A percentile compares a stretch with the other conserved stretches of the same genome.
These are phyloP conservation scores for Achlya hypogyna DNA, from an alignment of 352 stramenopile genomes.

Conservation along the genomic window DNA sequence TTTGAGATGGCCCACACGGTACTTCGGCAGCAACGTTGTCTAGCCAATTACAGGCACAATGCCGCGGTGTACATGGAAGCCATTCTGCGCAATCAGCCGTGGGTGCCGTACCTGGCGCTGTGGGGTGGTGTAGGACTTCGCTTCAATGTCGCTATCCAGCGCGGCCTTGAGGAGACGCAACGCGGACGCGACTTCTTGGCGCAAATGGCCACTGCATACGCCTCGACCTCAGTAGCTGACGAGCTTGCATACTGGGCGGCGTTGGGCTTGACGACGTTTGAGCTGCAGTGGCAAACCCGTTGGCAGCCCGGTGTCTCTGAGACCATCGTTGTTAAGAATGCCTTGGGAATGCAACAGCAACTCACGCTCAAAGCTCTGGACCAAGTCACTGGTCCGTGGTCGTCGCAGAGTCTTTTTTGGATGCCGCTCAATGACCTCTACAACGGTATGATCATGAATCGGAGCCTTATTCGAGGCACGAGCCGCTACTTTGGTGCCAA, in stretches of 20 bases:
- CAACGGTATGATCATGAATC: slow-evolving; percentile 6
- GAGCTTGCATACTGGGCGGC: background rate
- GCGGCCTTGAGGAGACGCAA: background rate
- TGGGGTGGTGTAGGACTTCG: background rate
- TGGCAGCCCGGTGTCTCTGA: background rate
- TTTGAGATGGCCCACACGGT: slow-evolving; percentile 16
- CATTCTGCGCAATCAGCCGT: background rate
- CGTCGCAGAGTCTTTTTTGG: background rate
- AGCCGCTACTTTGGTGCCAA: background rate
- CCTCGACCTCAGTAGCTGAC: background rate
- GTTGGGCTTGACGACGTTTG: background rate
- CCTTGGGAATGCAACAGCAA: background rate
- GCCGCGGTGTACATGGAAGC: slow-evolving; percentile 11
- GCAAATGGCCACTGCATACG: background rate
- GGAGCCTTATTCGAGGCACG: background rate
- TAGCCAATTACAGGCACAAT: background rate
- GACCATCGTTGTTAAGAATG: background rate
- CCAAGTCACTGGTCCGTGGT: slow-evolving; percentile 6
- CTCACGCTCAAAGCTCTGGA: background rate
- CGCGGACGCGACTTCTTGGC: background rate
- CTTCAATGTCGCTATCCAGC: slow-evolving; percentile 1
- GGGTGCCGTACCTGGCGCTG: background rate
- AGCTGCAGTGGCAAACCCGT: background rate
- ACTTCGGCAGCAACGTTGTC: background rate
- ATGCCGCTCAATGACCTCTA: background rate